phyloP scores from a whole-genome alignment of 2,329 filamentous ascomycete species.

The Pseudocercospora vitis region DNA sequence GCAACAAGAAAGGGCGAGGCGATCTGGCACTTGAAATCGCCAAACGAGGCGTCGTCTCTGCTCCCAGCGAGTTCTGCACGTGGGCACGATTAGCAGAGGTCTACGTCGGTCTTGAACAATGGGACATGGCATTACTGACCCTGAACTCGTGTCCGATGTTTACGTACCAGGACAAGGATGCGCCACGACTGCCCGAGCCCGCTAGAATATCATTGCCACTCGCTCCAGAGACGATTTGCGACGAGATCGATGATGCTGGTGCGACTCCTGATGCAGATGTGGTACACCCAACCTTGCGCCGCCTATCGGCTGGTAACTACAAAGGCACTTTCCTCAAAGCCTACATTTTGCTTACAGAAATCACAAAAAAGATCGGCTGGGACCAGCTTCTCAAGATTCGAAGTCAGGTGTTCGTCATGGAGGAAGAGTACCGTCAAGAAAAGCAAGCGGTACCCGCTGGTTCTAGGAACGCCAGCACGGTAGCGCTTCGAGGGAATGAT shows the following conservation, averaged over 20 bases:
- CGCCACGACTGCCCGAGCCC: conserved; percentile 89
- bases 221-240: conserved; percentile 81
- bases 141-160: conserved; percentile 99
- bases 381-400: conserved; percentile 91
- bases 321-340: conserved; percentile 95
- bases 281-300: conserved; percentile 81
- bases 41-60: conserved; percentile 90
- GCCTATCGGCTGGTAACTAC: conserved; percentile 83
- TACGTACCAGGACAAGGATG: conserved; percentile 98
- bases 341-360: conserved; percentile 89
- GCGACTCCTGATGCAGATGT: conserved; percentile 74
- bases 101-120: conserved; percentile 90
- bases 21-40: conserved; percentile 89
- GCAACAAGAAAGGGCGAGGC: conserved; percentile 81
- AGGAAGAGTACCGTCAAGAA: conserved; percentile 94
- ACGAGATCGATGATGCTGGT: conserved; percentile 93
- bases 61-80: conserved; percentile 93
- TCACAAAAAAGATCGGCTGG: conserved; percentile 96
- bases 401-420: conserved; percentile 98
- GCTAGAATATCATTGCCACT: conserved; percentile 84
- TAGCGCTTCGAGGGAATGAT: conserved; percentile 72
- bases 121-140: conserved; percentile 92
- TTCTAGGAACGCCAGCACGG: conserved; percentile 72
- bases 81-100: conserved; percentile 94
- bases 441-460: conserved; percentile 58